Base-by-base conservation (phyloP, 257 asterid genomes). In the Paulownia fortunei region DNA sequence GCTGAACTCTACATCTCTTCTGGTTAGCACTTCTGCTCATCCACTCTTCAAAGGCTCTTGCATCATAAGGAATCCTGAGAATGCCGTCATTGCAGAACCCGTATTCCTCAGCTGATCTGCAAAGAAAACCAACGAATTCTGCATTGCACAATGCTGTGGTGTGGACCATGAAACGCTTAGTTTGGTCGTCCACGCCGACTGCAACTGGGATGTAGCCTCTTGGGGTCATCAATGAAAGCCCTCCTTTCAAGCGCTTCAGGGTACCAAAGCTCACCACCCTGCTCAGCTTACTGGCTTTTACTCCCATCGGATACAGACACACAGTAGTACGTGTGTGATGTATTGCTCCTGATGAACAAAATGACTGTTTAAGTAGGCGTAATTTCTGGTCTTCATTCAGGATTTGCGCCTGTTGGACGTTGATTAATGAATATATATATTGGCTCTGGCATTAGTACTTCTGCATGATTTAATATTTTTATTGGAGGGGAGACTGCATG, bases 161-260 rank as follows among this genome's bases (percentile, higher is more conserved):
- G 47, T 84, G 89, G 7, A 91, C 91, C 91, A 91, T 81, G 52
- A 87, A 89, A 6, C 87, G 80, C 64, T 67, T 83, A 0, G 69
- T 79, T 64, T 89, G 90, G 6, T 74, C 81, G 10, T 79, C 83
- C 46, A 74, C 73, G 1, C 94, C 94, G 2, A 91, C 94, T 2
- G 85, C 89, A 32, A 91, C 84, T 11, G 92, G 96, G 58, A 91
- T 69, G 65, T 87, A 91, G 0, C 94, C 96, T 73, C 77, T 85
- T 13, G 84, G 92, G 6, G 88, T 78, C 76, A 52, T 37, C 9
- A 46, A 37, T 16, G 84, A 41, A n/a, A 76, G 44, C 0, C 51
- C n/a, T 60, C 44, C n/a, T n/a, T n/a, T 82, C 51, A 81, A 7
- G 15, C 69, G 76, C 56, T 61, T 89, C 11, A 77, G 24, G 54